Conservation (phyloP, 2,329 filamentous ascomycete genomes). For the Aspergillus aculeatus region DNA sequence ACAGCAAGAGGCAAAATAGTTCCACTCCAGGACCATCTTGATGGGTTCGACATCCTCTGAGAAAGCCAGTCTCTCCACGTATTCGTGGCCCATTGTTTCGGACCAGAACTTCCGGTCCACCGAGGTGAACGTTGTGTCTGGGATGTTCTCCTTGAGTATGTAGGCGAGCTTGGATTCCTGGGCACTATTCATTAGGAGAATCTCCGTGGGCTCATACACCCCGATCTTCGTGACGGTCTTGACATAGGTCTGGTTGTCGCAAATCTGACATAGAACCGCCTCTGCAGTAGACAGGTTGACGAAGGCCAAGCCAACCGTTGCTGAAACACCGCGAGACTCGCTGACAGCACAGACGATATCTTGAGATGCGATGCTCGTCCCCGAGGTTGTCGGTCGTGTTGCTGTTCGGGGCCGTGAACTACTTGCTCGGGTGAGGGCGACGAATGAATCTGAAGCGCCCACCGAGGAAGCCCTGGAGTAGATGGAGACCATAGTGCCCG, state of each 20-base stretch:
- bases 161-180: constrained; percentile 72
- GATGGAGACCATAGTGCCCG: not conserved
- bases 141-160: constrained; percentile 70
- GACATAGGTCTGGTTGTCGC: constrained; percentile 88
- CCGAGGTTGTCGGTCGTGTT: constrained; percentile 50
- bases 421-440: constrained; percentile 27
- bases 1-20: constrained; percentile 80
- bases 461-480: constrained; percentile 13
- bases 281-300: constrained; percentile 84
- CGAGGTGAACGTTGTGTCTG: constrained; percentile 60
- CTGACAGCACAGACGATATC: constrained; percentile 84
- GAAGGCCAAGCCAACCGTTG: constrained; percentile 81
- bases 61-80: constrained; percentile 76
- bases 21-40: constrained; percentile 75
- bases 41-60: constrained; percentile 76
- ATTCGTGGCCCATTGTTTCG: constrained; percentile 72
- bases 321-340: constrained; percentile 82
- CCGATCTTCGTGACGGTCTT: constrained; percentile 83
- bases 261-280: constrained; percentile 83
- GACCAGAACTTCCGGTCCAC: constrained; percentile 82
- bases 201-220: constrained; percentile 74
- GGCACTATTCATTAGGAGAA: constrained; percentile 74
- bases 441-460: constrained; percentile 17
- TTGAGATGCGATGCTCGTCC: constrained; percentile 59
- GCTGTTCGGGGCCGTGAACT: constrained; percentile 54